Percentiles rank a stretch among this genome's conserved stretches.
These are phyloP conservation scores for Camellia lanceoleosa DNA, from an alignment of 148 eudicot species.

Conservation along the genomic window DNA sequence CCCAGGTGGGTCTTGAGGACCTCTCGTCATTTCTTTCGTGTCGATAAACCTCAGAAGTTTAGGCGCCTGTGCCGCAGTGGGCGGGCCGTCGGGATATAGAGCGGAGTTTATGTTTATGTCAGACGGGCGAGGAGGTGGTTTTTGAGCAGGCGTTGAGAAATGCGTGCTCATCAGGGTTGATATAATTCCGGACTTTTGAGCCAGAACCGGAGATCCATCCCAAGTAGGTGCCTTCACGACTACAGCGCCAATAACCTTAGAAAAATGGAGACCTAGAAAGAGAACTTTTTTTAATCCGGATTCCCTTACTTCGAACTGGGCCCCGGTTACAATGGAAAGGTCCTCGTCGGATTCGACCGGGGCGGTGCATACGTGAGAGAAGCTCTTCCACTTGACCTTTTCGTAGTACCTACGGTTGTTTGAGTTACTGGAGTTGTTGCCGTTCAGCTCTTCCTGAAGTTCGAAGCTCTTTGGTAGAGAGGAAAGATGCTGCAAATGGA, in stretches of 20 bases:
- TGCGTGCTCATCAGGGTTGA: conserved; percentile 32
- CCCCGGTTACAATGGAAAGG: conserved; percentile 46
- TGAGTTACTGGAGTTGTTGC: conserved; percentile 12
- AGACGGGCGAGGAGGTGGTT: conserved; percentile 36
- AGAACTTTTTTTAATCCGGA: conserved; percentile 42
- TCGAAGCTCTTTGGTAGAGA: conserved; percentile 48
- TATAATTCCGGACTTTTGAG: conserved; percentile 41
- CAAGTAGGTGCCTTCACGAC: conserved; percentile 41
- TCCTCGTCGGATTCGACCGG: conserved; percentile 51
- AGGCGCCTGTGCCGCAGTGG: conserved; percentile 30
- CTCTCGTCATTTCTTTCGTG: conserved; percentile 47
- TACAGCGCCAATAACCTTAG: conserved; percentile 35
- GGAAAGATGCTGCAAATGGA: conserved; percentile 60
- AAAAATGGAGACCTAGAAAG: conserved; percentile 38
- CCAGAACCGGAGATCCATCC: conserved; percentile 40
- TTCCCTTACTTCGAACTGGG: conserved; percentile 42
- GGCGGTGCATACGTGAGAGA: conserved; percentile 55
- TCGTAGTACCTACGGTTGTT: conserved; percentile 41
- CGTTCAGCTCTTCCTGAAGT: conserved; percentile 25
- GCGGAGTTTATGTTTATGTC: conserved; percentile 49
- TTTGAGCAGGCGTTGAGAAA: conserved; percentile 30
- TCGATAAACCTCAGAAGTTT: conserved; percentile 47
- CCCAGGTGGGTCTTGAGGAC: conserved; percentile 53
- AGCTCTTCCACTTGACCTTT: conserved; percentile 52
- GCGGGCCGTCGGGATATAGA: conserved; percentile 47